Percentiles rank a stretch among this genome's conserved stretches.
Evolutionary conservation across 139 green algal species (phyloP).

Genomic region (Desmodesmus armatus): DNA sequence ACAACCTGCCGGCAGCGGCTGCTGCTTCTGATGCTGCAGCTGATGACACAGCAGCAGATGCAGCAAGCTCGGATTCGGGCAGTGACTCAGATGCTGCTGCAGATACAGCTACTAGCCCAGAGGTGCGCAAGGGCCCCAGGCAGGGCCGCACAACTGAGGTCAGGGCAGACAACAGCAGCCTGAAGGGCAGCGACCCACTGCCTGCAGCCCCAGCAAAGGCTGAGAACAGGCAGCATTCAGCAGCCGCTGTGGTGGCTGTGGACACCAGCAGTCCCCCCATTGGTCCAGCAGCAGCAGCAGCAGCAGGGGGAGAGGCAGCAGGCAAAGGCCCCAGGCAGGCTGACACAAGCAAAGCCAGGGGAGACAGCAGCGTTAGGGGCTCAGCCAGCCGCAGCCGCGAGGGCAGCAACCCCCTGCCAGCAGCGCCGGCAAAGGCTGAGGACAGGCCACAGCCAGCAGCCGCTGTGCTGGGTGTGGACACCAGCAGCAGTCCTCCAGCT

Average conservation of each 20-base stretch:
- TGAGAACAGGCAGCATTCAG: neutral
- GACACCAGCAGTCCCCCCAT: neutral
- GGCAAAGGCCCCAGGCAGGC: neutral
- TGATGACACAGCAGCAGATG: neutral
- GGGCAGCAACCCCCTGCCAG: neutral
- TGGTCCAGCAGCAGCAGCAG: neutral
- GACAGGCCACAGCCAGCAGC: neutral
- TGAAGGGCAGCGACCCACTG: neutral
- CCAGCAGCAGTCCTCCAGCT: neutral
- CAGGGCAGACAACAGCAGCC: neutral
- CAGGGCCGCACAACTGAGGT: neutral
- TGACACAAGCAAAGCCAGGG: neutral
- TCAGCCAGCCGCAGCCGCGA: neutral
- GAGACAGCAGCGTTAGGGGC: neutral
- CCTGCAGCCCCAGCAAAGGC: neutral
- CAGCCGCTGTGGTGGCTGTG: neutral
- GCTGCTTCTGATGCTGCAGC: slow-evolving; percentile 5
- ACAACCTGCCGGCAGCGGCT: neutral
- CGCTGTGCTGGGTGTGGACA: too few relatives aligned
- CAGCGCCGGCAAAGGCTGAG: neutral
- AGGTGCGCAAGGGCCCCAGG: neutral
- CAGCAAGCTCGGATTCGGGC: neutral
- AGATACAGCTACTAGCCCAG: neutral
- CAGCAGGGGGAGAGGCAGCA: neutral
- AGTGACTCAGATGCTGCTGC: slow-evolving; percentile 5